Base-by-base conservation (phyloP, 768 basidiomycete genomes). In the Dioszegia hungarica region DNA sequence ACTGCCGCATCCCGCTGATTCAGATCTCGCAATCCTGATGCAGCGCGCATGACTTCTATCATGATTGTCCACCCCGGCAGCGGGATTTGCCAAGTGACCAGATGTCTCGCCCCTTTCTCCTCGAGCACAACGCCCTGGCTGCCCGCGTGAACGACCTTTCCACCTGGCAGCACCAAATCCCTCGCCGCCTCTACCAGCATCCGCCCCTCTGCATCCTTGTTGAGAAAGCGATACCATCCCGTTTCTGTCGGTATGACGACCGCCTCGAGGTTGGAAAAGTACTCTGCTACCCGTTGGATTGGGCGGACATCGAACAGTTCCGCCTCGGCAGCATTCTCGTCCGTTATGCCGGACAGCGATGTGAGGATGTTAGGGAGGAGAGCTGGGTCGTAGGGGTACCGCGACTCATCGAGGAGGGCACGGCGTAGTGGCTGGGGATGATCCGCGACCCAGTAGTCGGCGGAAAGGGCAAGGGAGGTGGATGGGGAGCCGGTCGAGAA, bases 371-470 rank as follows among this genome's bases (percentile, higher is more conserved):
- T 82, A 37, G 88, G 72, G 20, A 93, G 81, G 0, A 85, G 83
- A 24, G 80, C 79, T 60, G 87, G 81, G 53, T 90, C 85, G 28
- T 89, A 81, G 2, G 92, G 92, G 75, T 91, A 97, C 2, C 89
- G 83, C 9, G 87, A 84, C 22, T 90, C 84, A 59, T 92, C 90
- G 53, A 97, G 82, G 47, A 93, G 82, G 33, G 88, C 87, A 25
- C 87, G 83, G 28, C 90, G 87, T 19, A 85, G 78, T 3, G 81
- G 80, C 44, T 83, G 83, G 34, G 81, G 79, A 36, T 83, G 88
- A 67, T 92, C 90, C 1, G 78, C 80, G 51, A 84, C 80, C 90
- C 92, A 97, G 73, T 84, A 93, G 63, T 92, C 89, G 5, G 81
- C 78, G 61, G 86, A 87, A 57, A 94, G 84, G 6, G 67, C 63